A percentile compares a stretch with the other conserved stretches of the same genome.
Conservation (phyloP, 78 protist species). For the Corallochytrium limacisporum region DNA sequence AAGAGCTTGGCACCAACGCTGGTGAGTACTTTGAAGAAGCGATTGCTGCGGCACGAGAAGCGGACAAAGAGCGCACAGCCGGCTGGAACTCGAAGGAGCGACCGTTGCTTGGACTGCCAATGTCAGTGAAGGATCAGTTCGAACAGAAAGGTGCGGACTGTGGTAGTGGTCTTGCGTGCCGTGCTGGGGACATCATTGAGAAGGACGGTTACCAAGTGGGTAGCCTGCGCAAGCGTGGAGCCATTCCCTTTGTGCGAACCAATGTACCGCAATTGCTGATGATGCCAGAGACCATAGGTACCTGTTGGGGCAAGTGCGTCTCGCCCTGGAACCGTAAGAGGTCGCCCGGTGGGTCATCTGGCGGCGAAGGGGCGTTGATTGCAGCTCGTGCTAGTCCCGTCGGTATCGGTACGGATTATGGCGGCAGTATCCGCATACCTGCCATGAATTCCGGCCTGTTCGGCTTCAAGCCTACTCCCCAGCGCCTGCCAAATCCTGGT, state of each 20-base stretch:
- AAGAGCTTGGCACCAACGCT: too few relatives aligned
- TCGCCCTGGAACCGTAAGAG: neutral
- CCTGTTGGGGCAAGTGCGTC: neutral
- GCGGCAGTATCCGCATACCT: slow-evolving; percentile 26
- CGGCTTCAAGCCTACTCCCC: neutral
- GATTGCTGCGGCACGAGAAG: too few relatives aligned
- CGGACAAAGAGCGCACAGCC: too few relatives aligned
- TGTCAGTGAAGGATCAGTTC: slow-evolving; percentile 1
- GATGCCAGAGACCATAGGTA: neutral
- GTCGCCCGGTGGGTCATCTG: slow-evolving; percentile 16
- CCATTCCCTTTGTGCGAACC: neutral
- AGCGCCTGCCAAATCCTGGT: neutral
- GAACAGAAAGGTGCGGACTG: neutral
- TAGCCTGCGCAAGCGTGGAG: neutral
- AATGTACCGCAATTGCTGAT: slow-evolving; percentile 3
- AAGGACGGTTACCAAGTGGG: neutral
- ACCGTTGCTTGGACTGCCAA: neutral
- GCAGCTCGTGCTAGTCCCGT: neutral
- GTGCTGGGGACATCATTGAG: neutral
- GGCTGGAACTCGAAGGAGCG: too few relatives aligned
- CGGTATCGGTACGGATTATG: slow-evolving; percentile 28
- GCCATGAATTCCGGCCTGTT: neutral
- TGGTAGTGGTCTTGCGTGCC: neutral
- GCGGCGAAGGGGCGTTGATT: slow-evolving; percentile 14
- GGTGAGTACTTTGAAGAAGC: too few relatives aligned